Conservation (phyloP, 2,329 filamentous ascomycete species). For the Pestalotiopsis sp. region DNA sequence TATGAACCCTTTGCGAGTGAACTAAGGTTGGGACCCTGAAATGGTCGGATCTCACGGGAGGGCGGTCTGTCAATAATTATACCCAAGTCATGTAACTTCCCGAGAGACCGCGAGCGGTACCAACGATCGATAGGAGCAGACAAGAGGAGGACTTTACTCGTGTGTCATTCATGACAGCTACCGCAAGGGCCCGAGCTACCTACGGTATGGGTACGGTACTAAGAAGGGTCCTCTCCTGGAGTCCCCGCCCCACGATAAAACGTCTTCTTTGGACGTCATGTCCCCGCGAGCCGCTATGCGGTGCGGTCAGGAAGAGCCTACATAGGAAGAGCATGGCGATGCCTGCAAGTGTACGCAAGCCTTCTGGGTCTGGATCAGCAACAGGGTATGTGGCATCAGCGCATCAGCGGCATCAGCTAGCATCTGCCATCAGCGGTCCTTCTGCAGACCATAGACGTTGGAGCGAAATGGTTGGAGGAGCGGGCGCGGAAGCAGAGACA, state of each 20-base stretch:
- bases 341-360: neutral
- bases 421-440: neutral
- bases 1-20: neutral
- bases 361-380: neutral
- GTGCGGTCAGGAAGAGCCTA: neutral
- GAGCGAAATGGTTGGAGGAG: neutral
- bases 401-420: too few relatives aligned
- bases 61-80: slow-evolving; percentile 5
- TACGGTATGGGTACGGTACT: too few relatives aligned
- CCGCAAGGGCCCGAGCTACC: too few relatives aligned
- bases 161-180: neutral
- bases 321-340: neutral
- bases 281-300: neutral
- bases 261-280: neutral
- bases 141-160: neutral
- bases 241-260: neutral
- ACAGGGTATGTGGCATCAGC: neutral
- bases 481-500: neutral
- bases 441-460: neutral
- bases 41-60: slow-evolving; percentile 3
- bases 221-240: neutral
- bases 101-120: neutral
- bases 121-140: neutral
- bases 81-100: slow-evolving; percentile 1
- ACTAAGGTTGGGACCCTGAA: neutral